phyloP scores from a whole-genome alignment of 306 rosid genomes.

The Canavalia ensiformis region DNA sequence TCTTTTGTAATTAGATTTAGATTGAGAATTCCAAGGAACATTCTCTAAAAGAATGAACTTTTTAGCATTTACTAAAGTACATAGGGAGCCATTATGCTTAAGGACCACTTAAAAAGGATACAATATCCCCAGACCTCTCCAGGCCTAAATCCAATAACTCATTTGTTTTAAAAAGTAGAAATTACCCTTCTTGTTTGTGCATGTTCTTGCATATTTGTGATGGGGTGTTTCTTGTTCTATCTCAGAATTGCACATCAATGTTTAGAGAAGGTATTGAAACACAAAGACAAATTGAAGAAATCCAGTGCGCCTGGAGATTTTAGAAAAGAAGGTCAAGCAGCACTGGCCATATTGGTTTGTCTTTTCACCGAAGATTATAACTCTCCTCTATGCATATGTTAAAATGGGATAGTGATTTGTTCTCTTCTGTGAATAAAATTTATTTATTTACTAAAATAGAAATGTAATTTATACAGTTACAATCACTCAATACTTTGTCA shows the following conservation, averaged over 20 bases:
- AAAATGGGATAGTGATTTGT: slow-evolving; percentile 5
- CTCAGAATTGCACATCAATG: slow-evolving; percentile 66
- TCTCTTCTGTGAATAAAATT: slow-evolving; percentile 1
- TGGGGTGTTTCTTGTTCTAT: slow-evolving; percentile 40
- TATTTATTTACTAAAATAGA: slow-evolving; percentile 22
- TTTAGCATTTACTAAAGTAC: background rate
- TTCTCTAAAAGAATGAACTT: background rate
- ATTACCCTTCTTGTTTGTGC: slow-evolving; percentile 25
- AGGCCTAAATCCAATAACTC: too few species aligned
- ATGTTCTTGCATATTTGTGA: slow-evolving; percentile 33
- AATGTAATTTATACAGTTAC: slow-evolving; percentile 65
- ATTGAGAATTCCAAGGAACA: too few species aligned
- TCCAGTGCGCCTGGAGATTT: slow-evolving; percentile 52
- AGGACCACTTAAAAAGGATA: background rate
- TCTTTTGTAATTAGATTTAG: too few species aligned
- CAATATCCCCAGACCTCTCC: background rate
- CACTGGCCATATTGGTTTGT: slow-evolving; percentile 78
- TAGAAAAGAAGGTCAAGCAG: slow-evolving; percentile 60
- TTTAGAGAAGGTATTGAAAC: slow-evolving; percentile 62
- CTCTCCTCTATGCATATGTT: slow-evolving; percentile 24
- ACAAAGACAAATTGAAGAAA: slow-evolving; percentile 53
- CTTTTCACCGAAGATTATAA: slow-evolving; percentile 15
- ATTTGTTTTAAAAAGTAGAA: background rate
- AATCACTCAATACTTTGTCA: slow-evolving; percentile 75
- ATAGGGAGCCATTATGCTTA: background rate